These are phyloP conservation scores for Thuja plicata DNA, from an alignment of 83 land plant genomes.

Conservation along the genomic window DNA sequence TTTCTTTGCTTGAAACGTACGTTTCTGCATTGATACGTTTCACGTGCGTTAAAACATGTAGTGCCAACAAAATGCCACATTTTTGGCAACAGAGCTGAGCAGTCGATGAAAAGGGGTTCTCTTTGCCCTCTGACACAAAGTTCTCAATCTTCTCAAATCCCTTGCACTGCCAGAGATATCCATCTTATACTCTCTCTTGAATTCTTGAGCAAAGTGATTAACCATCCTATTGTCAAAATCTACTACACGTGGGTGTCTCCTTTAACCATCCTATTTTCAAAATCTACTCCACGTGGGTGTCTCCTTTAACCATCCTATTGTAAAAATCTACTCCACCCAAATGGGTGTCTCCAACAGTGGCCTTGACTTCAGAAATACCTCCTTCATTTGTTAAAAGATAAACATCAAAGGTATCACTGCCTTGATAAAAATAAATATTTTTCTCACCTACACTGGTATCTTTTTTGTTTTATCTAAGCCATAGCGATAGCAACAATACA, in stretches of 20 bases:
- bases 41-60: no score
- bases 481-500: conserved; percentile 62
- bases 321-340: conserved; percentile 58
- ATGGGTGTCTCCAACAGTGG: conserved; percentile 65
- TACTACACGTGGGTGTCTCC: no score
- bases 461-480: conserved; percentile 63
- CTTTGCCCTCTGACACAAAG: conserved; percentile 20
- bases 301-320: conserved; percentile 56
- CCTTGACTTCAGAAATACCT: conserved; percentile 51
- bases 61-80: no score
- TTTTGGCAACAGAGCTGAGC: no score
- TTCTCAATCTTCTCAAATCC: conserved; percentile 28
- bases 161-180: conserved; percentile 50
- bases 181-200: conserved; percentile 58
- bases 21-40: no score
- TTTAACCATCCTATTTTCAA: conserved; percentile 57
- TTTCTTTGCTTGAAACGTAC: no score
- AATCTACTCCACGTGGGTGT: no score
- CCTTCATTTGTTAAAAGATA: conserved; percentile 57
- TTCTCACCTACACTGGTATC: conserved; percentile 48
- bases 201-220: conserved; percentile 59
- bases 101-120: conserved; percentile 20
- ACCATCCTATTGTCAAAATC: conserved; percentile 57
- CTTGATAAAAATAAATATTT: conserved; percentile 52
- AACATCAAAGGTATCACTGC: conserved; percentile 69